Percentiles rank a stretch among this genome's conserved stretches.
Evolutionary conservation across 345 rosid genomes (phyloP).

Genomic region (Rhizophora mangle): DNA sequence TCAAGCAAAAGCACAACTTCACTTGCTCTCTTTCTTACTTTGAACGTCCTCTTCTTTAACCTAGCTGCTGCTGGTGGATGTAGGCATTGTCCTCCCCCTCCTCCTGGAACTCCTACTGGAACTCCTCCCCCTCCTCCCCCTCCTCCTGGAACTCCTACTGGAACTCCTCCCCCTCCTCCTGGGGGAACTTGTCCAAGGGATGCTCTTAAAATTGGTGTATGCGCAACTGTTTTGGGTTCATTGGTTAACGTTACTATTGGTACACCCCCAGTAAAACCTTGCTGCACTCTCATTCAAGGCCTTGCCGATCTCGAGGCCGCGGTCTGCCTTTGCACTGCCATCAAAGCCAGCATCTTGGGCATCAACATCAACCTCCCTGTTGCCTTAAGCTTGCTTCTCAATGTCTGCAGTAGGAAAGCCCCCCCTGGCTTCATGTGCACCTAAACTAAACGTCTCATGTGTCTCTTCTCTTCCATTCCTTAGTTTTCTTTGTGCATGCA

Average conservation of each 20-base stretch:
- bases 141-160: no score
- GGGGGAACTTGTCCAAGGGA: constrained; percentile 43
- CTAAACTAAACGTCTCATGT: not conserved
- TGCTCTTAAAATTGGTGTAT: constrained; percentile 48
- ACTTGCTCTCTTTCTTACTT: constrained; percentile 44
- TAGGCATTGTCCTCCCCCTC: constrained; percentile 37
- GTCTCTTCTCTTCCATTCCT: not conserved
- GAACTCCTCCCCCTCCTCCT: not conserved
- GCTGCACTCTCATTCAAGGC: constrained; percentile 46
- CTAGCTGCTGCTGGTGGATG: constrained; percentile 39
- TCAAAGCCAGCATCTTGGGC: constrained; percentile 48
- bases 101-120: not conserved
- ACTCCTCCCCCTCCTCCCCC: constrained; percentile 16
- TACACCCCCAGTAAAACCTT: constrained; percentile 44
- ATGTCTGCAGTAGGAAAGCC: constrained; percentile 38
- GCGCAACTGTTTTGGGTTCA: constrained; percentile 41
- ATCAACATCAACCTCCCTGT: constrained; percentile 46
- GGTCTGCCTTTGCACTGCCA: constrained; percentile 53
- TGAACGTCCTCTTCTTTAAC: constrained; percentile 52
- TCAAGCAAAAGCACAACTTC: constrained; percentile 35
- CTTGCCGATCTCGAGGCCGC: constrained; percentile 56
- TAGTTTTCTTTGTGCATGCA: not conserved
- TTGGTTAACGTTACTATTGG: constrained; percentile 50
- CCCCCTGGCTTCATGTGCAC: constrained; percentile 43
- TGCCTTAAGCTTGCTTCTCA: constrained; percentile 45